Percentiles rank a stretch among this genome's conserved stretches.
phyloP scores from a whole-genome alignment of 345 rosid species.

The Dipteronia dyeriana region DNA sequence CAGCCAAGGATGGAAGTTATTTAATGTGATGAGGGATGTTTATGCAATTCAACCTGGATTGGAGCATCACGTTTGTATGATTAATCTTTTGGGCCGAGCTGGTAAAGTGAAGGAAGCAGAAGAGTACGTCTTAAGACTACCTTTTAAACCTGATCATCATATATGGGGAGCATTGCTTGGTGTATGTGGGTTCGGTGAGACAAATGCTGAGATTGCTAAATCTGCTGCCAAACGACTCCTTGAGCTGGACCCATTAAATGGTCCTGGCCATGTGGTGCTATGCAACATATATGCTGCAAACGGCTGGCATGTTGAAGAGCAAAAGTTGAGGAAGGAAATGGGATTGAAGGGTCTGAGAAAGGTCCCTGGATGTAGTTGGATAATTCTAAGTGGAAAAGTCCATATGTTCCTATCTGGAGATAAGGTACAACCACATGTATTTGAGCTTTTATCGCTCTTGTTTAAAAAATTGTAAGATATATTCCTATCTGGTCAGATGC shows the following conservation, averaged over 20 bases:
- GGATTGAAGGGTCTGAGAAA: slow-evolving; percentile 74
- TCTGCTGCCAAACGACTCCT: slow-evolving; percentile 51
- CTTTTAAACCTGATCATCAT: slow-evolving; percentile 38
- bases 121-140: slow-evolving; percentile 39
- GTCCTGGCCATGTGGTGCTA: slow-evolving; percentile 63
- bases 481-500: slow-evolving; percentile 61
- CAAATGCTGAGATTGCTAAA: slow-evolving; percentile 42
- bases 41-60: slow-evolving; percentile 36
- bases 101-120: slow-evolving; percentile 57
- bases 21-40: slow-evolving; percentile 37
- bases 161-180: slow-evolving; percentile 67
- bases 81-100: slow-evolving; percentile 55
- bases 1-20: slow-evolving; percentile 36
- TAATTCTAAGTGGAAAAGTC: slow-evolving; percentile 52
- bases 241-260: slow-evolving; percentile 64
- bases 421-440: slow-evolving; percentile 34
- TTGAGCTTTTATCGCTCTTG: slow-evolving; percentile 39
- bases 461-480: slow-evolving; percentile 20
- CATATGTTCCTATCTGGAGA: slow-evolving; percentile 65
- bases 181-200: slow-evolving; percentile 47
- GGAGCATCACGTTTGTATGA: slow-evolving; percentile 53
- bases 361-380: slow-evolving; percentile 84
- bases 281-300: slow-evolving; percentile 65
- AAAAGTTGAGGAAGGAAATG: slow-evolving; percentile 66
- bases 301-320: slow-evolving; percentile 55